Percentiles rank a stretch among this genome's conserved stretches.
These are phyloP conservation scores for Neurospora sp. DNA, from an alignment of 495 filamentous ascomycete genomes.

Conservation along the genomic window DNA sequence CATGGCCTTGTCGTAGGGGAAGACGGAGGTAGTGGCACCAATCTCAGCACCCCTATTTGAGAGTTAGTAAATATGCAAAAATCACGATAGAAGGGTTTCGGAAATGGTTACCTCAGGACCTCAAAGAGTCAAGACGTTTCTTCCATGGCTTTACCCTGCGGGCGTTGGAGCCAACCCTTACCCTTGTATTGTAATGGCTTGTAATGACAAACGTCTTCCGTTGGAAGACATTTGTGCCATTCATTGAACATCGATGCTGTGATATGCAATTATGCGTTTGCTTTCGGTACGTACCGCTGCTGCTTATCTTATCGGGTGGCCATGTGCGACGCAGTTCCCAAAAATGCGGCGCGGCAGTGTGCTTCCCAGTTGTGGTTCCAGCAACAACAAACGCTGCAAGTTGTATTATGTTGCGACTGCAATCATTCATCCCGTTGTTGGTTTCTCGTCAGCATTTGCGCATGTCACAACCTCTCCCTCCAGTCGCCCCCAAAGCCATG, in stretches of 20 bases:
- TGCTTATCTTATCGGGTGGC: neutral
- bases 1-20: conserved; percentile 98
- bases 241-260: too few species aligned
- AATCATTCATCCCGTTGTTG: neutral
- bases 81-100: neutral
- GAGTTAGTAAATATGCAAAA: neutral
- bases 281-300: neutral
- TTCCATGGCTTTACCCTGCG: too few species aligned
- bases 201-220: too few species aligned
- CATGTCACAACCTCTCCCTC: neutral
- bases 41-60: conserved; percentile 78
- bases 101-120: neutral
- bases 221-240: too few species aligned
- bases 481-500: neutral
- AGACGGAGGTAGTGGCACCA: conserved; percentile 91
- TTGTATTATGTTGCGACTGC: neutral
- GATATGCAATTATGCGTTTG: neutral
- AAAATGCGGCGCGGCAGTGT: neutral
- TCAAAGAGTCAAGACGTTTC: too few species aligned
- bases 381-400: neutral
- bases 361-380: neutral
- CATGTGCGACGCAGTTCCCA: neutral
- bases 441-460: neutral
- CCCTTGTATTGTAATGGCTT: neutral
- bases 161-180: neutral